Evolutionary conservation across 2,329 filamentous ascomycete species (phyloP), one percentile per base, ranked within the genome.

Genomic region (Monilinia fructicola): DNA sequence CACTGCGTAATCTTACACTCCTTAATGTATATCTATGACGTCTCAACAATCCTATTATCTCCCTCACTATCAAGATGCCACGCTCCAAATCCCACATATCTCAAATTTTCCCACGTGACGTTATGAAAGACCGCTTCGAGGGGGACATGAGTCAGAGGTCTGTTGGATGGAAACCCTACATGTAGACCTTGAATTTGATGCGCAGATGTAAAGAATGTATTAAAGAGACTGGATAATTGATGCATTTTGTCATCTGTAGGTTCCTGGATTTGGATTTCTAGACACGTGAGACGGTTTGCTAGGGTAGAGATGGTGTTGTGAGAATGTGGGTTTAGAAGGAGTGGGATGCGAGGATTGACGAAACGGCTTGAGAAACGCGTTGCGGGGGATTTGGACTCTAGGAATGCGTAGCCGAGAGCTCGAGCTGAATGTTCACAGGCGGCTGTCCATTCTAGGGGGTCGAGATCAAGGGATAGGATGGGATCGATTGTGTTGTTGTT

Each of bases 101-200:
- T 81, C 6, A 90, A 78, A 44, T 83, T 84, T 18, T 84, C 81
- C 85, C 86, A 89, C 54, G 81, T 80, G 10, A 87, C 81, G 66
- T 84, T 78, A 72, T 90, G 86, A 73, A 90, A 89, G 31, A 90
- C 79, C 7, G 83, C 80, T 67, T 88, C 84, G 2, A 90, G 79
- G 6, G 80, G 80, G 26, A 90, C 75, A 50, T 60, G 54, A 28
- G 81, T 82, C 2, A 90, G 76, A 0, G 84, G 80, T 9, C 83
- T 81, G 0, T 55, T 46, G 7, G 59, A 64, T 0, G 85, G 84
- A 70, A 90, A 90, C 4, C 87, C 87, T 44, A 90, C 80, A 71
- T 90, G 87, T 23, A 90, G 78, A 26, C 85, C 83, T 67, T 85
- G 81, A 72, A 90, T 83, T 67, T 87, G 86, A 63, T 80, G 81